Conservation (phyloP, 257 asterid species). For the Phtheirospermum japonicum region DNA sequence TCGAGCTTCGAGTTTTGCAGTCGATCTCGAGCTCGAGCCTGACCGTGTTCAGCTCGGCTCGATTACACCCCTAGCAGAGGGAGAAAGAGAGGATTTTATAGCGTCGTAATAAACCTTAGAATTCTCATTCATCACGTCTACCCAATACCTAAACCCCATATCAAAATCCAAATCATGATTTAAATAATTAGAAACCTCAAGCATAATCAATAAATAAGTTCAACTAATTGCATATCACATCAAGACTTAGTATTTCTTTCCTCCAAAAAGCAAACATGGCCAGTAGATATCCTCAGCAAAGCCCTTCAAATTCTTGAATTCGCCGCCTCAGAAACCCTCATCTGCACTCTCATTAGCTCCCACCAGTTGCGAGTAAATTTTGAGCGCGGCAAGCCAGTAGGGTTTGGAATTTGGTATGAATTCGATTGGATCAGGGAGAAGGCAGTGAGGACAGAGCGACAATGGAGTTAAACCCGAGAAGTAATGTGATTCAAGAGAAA, state of each 20-base stretch:
- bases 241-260: neutral
- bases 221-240: slow-evolving; percentile 14
- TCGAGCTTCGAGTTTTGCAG: too few species aligned
- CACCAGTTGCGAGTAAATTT: slow-evolving; percentile 74
- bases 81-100: too few species aligned
- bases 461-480: slow-evolving; percentile 39
- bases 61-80: too few species aligned
- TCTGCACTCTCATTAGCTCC: slow-evolving; percentile 86
- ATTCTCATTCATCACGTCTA: slow-evolving; percentile 3
- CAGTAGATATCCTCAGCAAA: slow-evolving; percentile 86
- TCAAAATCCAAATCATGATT: slow-evolving; percentile 19
- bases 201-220: neutral
- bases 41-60: too few species aligned
- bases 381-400: too few species aligned
- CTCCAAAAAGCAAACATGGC: slow-evolving; percentile 53
- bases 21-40: too few species aligned
- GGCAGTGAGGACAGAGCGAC: slow-evolving; percentile 55
- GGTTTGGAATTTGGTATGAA: too few species aligned
- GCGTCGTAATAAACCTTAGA: too few species aligned
- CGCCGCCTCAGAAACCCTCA: slow-evolving; percentile 72
- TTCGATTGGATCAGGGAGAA: slow-evolving; percentile 85
- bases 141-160: slow-evolving; percentile 24
- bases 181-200: slow-evolving; percentile 1
- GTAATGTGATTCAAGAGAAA: slow-evolving; percentile 23
- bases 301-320: slow-evolving; percentile 93